These are phyloP conservation scores for Handroanthus guayacan DNA, from an alignment of 257 asterid species.

Conservation along the genomic window DNA sequence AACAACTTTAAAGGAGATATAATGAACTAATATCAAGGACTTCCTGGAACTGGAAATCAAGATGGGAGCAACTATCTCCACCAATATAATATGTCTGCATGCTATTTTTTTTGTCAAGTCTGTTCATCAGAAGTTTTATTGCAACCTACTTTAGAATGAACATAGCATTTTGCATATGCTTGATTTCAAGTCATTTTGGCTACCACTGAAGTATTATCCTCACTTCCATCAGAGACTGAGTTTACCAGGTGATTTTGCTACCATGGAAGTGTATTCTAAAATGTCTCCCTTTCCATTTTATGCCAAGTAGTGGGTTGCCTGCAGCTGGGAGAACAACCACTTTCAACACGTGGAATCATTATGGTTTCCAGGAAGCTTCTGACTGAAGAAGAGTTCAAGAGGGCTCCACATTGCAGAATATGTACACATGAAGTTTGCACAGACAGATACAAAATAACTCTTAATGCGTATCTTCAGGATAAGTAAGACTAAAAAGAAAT, in stretches of 20 bases:
- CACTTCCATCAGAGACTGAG: background rate
- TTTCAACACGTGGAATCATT: background rate
- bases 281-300: background rate
- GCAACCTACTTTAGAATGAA: background rate
- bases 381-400: too few relatives aligned
- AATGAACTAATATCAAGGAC: constrained; percentile 16
- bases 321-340: background rate
- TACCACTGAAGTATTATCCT: background rate
- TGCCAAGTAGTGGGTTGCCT: background rate
- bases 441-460: too few relatives aligned
- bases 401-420: too few relatives aligned
- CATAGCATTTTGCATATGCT: background rate
- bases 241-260: background rate
- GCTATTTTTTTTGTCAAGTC: background rate
- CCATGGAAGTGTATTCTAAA: background rate
- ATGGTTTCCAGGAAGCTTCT: too few relatives aligned
- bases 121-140: background rate
- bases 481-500: background rate
- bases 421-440: too few relatives aligned
- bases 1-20: background rate
- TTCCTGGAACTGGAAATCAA: constrained; percentile 7
- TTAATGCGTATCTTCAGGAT: too few relatives aligned
- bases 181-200: background rate
- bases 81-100: background rate
- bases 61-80: constrained; percentile 5